Conservation (phyloP, 2,329 filamentous ascomycete genomes). For the Aureobasidium musti region DNA sequence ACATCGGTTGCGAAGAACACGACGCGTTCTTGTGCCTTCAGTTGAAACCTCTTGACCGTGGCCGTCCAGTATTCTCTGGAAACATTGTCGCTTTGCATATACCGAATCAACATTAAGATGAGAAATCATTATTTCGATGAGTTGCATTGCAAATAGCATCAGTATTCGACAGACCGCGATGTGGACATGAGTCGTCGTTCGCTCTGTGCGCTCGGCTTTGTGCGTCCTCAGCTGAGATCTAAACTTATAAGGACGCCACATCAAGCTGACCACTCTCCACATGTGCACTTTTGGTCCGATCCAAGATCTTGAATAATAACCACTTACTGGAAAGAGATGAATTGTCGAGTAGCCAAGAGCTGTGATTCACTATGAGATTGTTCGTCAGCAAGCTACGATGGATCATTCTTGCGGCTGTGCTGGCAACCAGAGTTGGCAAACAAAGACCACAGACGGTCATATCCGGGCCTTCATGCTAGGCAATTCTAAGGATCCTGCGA, state of each 20-base stretch:
- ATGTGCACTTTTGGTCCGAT: not conserved
- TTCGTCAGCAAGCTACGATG: not conserved
- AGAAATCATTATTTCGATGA: not conserved
- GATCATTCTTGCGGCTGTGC: not conserved
- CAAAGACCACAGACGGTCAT: not conserved
- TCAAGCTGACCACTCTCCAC: not conserved
- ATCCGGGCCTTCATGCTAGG: not conserved
- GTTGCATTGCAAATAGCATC: not conserved
- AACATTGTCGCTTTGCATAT: not conserved
- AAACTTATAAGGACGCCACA: not conserved
- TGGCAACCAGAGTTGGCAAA: not conserved
- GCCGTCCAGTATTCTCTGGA: not conserved
- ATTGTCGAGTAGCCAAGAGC: not conserved
- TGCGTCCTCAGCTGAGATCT: not conserved
- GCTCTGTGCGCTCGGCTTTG: not conserved
- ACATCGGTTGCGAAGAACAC: too few relatives aligned
- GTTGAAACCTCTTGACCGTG: too few relatives aligned
- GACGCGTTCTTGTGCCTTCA: too few relatives aligned
- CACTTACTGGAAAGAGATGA: not conserved
- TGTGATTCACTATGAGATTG: not conserved
- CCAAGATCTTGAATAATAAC: not conserved
- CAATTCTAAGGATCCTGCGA: not conserved
- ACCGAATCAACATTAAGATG: not conserved
- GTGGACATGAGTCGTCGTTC: not conserved
- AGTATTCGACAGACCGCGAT: not conserved